Evolutionary conservation across 2,329 filamentous ascomycete species (phyloP).

Genomic region (Cladobotryum mycophilum): DNA sequence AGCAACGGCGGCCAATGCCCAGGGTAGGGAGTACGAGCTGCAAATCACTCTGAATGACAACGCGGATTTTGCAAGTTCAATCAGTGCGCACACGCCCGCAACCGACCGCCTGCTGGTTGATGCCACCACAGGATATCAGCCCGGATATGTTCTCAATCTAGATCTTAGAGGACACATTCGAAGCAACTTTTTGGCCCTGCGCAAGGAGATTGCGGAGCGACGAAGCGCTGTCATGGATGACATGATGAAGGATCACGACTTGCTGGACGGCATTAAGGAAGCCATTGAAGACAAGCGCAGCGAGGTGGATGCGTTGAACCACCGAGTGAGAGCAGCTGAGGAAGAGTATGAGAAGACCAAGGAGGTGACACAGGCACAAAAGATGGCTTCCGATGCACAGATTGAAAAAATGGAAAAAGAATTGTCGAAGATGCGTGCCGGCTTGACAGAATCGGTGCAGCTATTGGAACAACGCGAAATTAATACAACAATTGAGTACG

Average conservation of each 20-base stretch:
- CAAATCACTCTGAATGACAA: slow-evolving; percentile 72
- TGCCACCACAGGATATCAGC: slow-evolving; percentile 78
- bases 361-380: slow-evolving; percentile 78
- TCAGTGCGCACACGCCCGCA: slow-evolving; percentile 28
- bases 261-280: slow-evolving; percentile 91
- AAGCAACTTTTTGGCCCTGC: slow-evolving; percentile 66
- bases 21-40: slow-evolving; percentile 79
- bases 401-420: slow-evolving; percentile 99
- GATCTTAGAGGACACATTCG: slow-evolving; percentile 82
- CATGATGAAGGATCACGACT: slow-evolving; percentile 90
- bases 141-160: slow-evolving; percentile 79
- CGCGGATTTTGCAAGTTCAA: slow-evolving; percentile 61
- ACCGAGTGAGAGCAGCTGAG: slow-evolving; percentile 79
- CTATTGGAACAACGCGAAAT: slow-evolving; percentile 92
- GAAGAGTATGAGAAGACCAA: slow-evolving; percentile 93
- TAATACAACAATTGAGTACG: slow-evolving; percentile 90
- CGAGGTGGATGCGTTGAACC: slow-evolving; percentile 87
- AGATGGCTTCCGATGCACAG: slow-evolving; percentile 81
- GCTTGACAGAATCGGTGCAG: slow-evolving; percentile 79
- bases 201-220: slow-evolving; percentile 89
- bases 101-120: slow-evolving; percentile 77
- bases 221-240: slow-evolving; percentile 75
- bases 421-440: slow-evolving; percentile 83
- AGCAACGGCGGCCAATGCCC: slow-evolving; percentile 74
- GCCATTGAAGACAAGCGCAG: slow-evolving; percentile 92